These are phyloP conservation scores for Penicillium olsonii DNA, from an alignment of 2,329 filamentous ascomycete species.

Conservation along the genomic window DNA sequence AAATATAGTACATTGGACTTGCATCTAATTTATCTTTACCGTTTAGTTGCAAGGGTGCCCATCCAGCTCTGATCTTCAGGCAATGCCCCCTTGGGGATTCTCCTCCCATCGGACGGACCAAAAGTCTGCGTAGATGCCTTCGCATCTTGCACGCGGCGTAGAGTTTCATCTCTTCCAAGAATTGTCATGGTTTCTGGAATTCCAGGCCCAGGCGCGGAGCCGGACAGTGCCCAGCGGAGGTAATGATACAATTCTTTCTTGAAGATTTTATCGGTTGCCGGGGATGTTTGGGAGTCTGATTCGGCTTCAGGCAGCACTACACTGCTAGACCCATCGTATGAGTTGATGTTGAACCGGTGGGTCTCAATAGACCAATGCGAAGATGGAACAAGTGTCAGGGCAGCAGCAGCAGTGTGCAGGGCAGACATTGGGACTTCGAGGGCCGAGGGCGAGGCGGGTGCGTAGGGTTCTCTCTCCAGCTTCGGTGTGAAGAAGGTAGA, in stretches of 20 bases:
- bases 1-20: constrained; percentile 1
- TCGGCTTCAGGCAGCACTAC: constrained; percentile 6
- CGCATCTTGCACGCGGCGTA: constrained; percentile 48
- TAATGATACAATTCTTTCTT: constrained; percentile 56
- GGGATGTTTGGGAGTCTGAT: constrained; percentile 8
- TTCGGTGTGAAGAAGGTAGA: constrained; percentile 58
- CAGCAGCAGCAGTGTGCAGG: constrained; percentile 48
- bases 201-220: constrained; percentile 55
- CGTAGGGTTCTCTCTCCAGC: constrained; percentile 29
- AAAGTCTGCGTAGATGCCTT: constrained; percentile 32
- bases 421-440: constrained; percentile 34
- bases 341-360: constrained; percentile 43
- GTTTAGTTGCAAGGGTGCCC: constrained; percentile 32
- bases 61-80: constrained; percentile 36
- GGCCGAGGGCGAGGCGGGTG: constrained; percentile 19
- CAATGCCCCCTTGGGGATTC: constrained; percentile 19
- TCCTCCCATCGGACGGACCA: constrained; percentile 18
- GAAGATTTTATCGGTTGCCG: constrained; percentile 35
- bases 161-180: constrained; percentile 55
- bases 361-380: constrained; percentile 43
- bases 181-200: constrained; percentile 57
- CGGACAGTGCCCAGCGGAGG: constrained; percentile 58
- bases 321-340: constrained; percentile 31
- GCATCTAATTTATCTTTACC: neutral
- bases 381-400: constrained; percentile 44